Conservation (phyloP, 441 rosid species). For the Brassica balearica region DNA sequence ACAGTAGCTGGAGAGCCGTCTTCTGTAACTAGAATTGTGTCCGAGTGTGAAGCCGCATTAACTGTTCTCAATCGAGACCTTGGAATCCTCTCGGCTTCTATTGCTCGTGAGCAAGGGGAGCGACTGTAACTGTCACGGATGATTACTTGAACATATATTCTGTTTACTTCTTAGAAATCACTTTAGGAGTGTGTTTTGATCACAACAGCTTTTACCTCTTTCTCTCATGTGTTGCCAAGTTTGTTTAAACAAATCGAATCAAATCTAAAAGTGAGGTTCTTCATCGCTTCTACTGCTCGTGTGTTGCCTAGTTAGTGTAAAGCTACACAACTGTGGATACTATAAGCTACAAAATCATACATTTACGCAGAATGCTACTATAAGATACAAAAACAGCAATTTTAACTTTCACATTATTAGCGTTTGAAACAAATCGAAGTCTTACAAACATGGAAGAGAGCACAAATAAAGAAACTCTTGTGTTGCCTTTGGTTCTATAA, state of each 20-base stretch:
- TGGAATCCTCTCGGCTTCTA: conserved; percentile 86
- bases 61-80: conserved; percentile 89
- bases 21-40: conserved; percentile 85
- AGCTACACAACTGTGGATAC: not conserved
- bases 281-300: not conserved
- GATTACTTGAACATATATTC: not conserved
- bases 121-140: conserved; percentile 39
- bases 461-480: not conserved
- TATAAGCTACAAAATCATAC: not conserved
- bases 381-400: not conserved
- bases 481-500: conserved; percentile 12
- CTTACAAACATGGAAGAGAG: not conserved
- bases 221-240: not conserved
- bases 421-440: not conserved
- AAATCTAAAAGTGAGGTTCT: not conserved
- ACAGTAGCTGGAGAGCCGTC: conserved; percentile 83
- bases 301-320: not conserved
- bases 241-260: conserved; percentile 1
- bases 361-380: not conserved
- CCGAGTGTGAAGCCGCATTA: conserved; percentile 90
- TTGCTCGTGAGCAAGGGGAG: conserved; percentile 73
- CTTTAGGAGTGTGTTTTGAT: conserved; percentile 19
- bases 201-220: not conserved
- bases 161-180: conserved; percentile 22
- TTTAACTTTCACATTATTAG: not conserved